Conservation (phyloP, 441 rosid species). For the Flueggea neowawraea region DNA sequence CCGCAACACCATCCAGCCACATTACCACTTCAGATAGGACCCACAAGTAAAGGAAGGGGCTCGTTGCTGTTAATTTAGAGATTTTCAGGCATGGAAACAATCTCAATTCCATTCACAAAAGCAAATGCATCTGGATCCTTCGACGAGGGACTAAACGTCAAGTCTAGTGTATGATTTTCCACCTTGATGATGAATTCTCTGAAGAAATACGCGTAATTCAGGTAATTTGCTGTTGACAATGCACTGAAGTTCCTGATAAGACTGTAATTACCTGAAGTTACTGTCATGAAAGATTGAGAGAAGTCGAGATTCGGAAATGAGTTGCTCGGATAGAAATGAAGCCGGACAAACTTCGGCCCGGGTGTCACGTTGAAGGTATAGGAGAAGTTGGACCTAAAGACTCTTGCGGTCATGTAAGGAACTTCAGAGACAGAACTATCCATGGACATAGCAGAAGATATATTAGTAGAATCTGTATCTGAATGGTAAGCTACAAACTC, state of each 20-base stretch:
- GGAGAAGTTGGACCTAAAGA: conserved; percentile 13
- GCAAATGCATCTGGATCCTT: conserved; percentile 8
- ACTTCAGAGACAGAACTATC: background rate
- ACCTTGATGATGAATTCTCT: conserved; percentile 12
- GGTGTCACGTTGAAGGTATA: conserved; percentile 14
- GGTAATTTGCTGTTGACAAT: conserved; percentile 3
- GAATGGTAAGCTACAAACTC: background rate
- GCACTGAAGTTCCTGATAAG: conserved; percentile 16
- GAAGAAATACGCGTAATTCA: background rate
- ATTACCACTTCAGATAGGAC: background rate
- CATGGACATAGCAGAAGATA: conserved; percentile 3
- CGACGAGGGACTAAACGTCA: conserved; percentile 9
- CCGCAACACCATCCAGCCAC: background rate
- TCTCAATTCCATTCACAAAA: conserved; percentile 19
- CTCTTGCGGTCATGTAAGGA: conserved; percentile 11
- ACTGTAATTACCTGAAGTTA: conserved; percentile 1
- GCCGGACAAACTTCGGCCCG: conserved; percentile 12
- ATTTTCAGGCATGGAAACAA: conserved; percentile 13
- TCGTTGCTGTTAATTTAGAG: conserved; percentile 1
- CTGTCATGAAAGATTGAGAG: conserved; percentile 6
- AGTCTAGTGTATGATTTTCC: background rate
- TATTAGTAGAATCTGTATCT: background rate
- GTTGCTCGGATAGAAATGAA: conserved; percentile 15
- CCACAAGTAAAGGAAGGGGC: conserved; percentile 6
- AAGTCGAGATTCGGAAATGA: conserved; percentile 3